Evolutionary conservation across 2,329 filamentous ascomycete species (phyloP).

Genomic region (Leptographium procerum): DNA sequence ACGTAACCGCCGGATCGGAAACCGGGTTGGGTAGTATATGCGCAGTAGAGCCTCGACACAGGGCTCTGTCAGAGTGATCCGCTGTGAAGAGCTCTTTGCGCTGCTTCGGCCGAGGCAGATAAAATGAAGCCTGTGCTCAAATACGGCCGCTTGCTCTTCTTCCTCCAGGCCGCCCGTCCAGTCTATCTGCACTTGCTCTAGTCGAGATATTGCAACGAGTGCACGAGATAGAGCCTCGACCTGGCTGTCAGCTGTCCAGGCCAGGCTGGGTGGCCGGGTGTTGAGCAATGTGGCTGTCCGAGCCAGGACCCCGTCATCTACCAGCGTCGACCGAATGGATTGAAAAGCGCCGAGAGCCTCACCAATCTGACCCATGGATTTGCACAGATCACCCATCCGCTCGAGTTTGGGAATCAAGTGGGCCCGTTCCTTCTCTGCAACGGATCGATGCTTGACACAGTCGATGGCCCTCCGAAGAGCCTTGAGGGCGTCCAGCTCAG

Average conservation of each 20-base stretch:
- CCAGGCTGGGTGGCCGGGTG: constrained; percentile 34
- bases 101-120: constrained; percentile 26
- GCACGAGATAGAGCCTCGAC: constrained; percentile 45
- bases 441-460: constrained; percentile 41
- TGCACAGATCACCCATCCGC: constrained; percentile 50
- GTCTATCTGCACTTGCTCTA: constrained; percentile 44
- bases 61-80: constrained; percentile 31
- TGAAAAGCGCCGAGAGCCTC: constrained; percentile 48
- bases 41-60: constrained; percentile 35
- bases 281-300: constrained; percentile 38
- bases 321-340: constrained; percentile 49
- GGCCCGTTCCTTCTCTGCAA: constrained; percentile 45
- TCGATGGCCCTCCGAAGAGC: constrained; percentile 55
- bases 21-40: constrained; percentile 36
- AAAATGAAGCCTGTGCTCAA: constrained; percentile 49
- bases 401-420: constrained; percentile 55
- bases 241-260: constrained; percentile 42
- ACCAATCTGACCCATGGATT: constrained; percentile 36
- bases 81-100: constrained; percentile 15
- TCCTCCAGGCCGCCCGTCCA: constrained; percentile 43
- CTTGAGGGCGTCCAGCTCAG: constrained; percentile 30
- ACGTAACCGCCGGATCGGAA: constrained; percentile 41
- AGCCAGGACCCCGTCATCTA: constrained; percentile 46
- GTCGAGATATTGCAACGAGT: constrained; percentile 46
- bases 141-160: constrained; percentile 40